These are phyloP conservation scores for Raddia distichophylla DNA, from an alignment of 176 grass and related monocot species.

Conservation along the genomic window DNA sequence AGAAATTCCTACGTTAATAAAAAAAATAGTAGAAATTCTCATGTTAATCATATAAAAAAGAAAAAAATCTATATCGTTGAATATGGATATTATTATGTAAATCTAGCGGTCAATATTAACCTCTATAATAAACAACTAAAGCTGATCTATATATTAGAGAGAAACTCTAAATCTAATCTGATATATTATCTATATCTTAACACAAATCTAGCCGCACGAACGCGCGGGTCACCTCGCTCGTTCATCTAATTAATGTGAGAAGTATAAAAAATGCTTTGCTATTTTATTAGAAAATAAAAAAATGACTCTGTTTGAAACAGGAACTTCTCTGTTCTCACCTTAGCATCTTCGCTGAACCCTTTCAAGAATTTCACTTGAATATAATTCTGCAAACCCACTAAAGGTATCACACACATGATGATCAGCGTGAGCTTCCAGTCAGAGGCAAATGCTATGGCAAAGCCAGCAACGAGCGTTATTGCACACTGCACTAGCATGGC, in stretches of 20 bases:
- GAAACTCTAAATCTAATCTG: no score
- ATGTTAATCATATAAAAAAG: no score
- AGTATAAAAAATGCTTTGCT: background rate
- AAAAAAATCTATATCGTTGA: no score
- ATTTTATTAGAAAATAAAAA: constrained; percentile 22
- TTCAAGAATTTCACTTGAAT: constrained; percentile 75
- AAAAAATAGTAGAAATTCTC: no score
- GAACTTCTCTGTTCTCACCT: constrained; percentile 52
- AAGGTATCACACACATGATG: constrained; percentile 61
- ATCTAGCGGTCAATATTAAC: no score
- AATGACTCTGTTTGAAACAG: background rate
- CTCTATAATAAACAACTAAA: no score
- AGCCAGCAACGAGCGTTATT: constrained; percentile 49
- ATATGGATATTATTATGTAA: no score
- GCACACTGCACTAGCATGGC: constrained; percentile 61
- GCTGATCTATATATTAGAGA: no score
- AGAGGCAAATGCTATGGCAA: constrained; percentile 65
- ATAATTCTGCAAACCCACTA: constrained; percentile 68
- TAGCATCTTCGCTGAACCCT: constrained; percentile 71
- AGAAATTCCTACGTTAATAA: no score
- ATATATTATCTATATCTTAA: no score
- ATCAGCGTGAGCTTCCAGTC: constrained; percentile 69
- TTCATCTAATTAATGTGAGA: constrained; percentile 14
- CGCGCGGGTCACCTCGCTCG: no score
- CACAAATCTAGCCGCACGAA: no score